Evolutionary conservation across 331 rosid genomes (phyloP), one percentile per base, ranked within the genome.

Genomic region (Prunus yedoensis): DNA sequence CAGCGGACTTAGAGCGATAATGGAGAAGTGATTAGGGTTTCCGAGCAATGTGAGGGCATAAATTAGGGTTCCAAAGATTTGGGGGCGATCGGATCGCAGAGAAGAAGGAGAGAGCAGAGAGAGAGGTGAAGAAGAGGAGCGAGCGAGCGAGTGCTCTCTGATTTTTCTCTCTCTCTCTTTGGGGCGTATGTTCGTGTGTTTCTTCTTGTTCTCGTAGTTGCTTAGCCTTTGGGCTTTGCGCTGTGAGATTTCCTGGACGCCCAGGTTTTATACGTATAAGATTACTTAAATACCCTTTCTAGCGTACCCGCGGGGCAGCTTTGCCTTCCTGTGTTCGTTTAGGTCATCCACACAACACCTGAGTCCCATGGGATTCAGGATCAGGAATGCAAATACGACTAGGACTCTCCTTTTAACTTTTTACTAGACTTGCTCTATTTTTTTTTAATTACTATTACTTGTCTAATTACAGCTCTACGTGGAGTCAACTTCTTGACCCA

Each of bases 41-140:
- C 30, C 17, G 35, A 3, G 58, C 68, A 78, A 71, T 78, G 81
- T 83, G 70, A 62, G 76, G 28, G 74, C 50, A 16, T 18, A 15
- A 23, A 51, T 23, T 51, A 30, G 60, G 81, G 80, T 74, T 83
- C 89, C 90, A 90, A 88, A 88, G 76, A 85, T 69, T 76, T 43
- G 68, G 70, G 70, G 50, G 78, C 89, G 93, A 91, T 88, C 91
- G 43, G 84, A 89, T 86, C 95, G 86, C 88, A 66, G 60, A 54
- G 50, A 64, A 54, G 21, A 21, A 56, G 70, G 30, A 74, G 47
- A 20, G 72, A 27, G 76, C 65, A 46, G 68, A 61, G 76, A 66
- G 77, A 63, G 56, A 73, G 74, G 14, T 62, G 77, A 1, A 57
- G 79, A 60, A 23, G 61, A 28, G 28, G 56, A 32, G 32, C 30